Evolutionary conservation across 2,329 filamentous ascomycete genomes (phyloP).

Genomic region (Neospermospora avenae): DNA sequence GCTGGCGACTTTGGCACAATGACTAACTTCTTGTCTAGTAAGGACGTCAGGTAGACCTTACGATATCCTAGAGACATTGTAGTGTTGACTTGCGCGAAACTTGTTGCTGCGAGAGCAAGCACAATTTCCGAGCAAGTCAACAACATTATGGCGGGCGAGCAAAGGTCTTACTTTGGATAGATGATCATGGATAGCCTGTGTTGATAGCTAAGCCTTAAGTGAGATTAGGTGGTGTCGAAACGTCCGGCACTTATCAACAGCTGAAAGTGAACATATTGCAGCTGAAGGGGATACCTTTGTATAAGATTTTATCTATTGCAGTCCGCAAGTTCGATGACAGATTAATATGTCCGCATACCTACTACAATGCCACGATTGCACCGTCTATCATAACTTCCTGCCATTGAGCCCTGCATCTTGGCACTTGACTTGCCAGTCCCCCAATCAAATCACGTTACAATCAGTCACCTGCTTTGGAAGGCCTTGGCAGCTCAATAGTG

Average conservation of each 20-base stretch:
- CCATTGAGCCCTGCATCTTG: no score
- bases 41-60: conserved; percentile 19
- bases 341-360: no score
- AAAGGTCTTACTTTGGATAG: not conserved
- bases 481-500: no score
- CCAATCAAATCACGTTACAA: no score
- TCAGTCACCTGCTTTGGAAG: no score
- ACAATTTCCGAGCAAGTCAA: conserved; percentile 12
- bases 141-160: conserved; percentile 8
- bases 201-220: not conserved
- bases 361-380: no score
- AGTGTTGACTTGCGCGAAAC: conserved; percentile 7
- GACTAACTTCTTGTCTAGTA: conserved; percentile 13
- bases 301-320: not conserved
- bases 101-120: conserved; percentile 13
- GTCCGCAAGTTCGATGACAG: no score
- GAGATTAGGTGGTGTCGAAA: not conserved
- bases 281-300: not conserved
- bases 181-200: not conserved
- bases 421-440: no score
- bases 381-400: no score
- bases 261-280: not conserved
- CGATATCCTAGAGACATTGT: conserved; percentile 13
- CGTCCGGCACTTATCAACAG: not conserved
- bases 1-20: conserved; percentile 17